A percentile compares a stretch with the other conserved stretches of the same genome.
phyloP scores from a whole-genome alignment of 148 eudicot genomes.

The Rhododendron kiyosumense region DNA sequence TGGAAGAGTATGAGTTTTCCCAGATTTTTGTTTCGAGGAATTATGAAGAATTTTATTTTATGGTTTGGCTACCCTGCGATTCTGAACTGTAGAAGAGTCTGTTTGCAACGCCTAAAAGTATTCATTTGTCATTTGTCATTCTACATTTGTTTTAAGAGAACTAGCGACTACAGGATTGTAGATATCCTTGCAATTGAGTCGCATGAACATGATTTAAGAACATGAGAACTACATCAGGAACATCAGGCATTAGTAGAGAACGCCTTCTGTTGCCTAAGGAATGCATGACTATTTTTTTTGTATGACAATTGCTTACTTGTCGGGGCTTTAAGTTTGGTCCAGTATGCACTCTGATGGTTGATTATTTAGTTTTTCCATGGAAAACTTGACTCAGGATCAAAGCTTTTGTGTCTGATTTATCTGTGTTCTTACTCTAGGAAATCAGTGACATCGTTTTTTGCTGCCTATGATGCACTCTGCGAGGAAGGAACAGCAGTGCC shows the following conservation, averaged over 20 bases:
- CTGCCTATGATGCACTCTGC: conserved; percentile 89
- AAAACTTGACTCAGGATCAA: not conserved
- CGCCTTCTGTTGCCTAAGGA: not conserved
- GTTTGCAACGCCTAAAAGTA: not conserved
- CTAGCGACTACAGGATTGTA: not conserved
- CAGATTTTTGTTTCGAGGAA: not conserved
- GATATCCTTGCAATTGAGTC: not conserved
- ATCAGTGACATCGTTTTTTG: conserved; percentile 88
- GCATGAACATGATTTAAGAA: not conserved
- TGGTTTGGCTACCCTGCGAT: not conserved
- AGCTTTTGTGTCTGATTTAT: conserved; percentile 13
- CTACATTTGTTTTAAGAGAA: not conserved
- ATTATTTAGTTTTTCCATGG: not conserved
- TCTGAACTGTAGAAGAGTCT: not conserved
- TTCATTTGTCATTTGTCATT: not conserved
- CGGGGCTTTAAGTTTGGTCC: not conserved
- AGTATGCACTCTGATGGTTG: not conserved
- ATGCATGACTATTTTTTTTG: not conserved
- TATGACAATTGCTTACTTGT: not conserved
- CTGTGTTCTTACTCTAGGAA: conserved; percentile 45
- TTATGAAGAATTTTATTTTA: not conserved
- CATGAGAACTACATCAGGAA: not conserved
- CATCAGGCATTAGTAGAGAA: not conserved
- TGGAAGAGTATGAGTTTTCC: not conserved
- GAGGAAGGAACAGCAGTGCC: conserved; percentile 97